These are phyloP conservation scores for Hibiscus mutabilis DNA, from an alignment of 345 rosid genomes.

Conservation along the genomic window DNA sequence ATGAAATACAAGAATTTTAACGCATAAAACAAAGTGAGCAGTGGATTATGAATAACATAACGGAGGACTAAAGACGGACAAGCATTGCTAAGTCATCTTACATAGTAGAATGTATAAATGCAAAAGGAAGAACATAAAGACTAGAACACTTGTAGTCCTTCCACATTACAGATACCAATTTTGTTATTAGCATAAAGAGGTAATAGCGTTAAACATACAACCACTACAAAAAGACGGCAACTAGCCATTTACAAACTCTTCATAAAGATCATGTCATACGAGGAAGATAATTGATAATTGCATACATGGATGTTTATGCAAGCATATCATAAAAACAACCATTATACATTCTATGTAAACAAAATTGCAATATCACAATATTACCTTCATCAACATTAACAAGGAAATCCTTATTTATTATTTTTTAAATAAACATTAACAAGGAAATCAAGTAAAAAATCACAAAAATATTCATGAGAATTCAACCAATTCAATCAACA, in stretches of 20 bases:
- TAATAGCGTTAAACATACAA: not conserved
- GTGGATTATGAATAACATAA: not conserved
- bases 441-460: not conserved
- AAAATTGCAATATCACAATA: not conserved
- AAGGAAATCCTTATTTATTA: not conserved
- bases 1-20: not conserved
- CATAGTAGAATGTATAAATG: not conserved
- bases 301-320: not conserved
- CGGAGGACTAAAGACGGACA: not conserved
- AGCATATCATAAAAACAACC: too few relatives aligned
- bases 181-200: not conserved
- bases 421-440: not conserved
- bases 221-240: not conserved
- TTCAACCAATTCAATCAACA: conserved; percentile 6
- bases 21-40: not conserved
- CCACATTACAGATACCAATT: not conserved
- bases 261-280: not conserved
- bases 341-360: too few relatives aligned
- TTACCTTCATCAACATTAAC: not conserved
- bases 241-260: conserved; percentile 1
- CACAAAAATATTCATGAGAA: not conserved
- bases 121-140: not conserved
- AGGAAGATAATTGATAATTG: not conserved
- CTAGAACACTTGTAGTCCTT: not conserved
- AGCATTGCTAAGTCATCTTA: not conserved